phyloP scores from a whole-genome alignment of 192 early-diverging fungal species.

The Coemansia umbellata region DNA sequence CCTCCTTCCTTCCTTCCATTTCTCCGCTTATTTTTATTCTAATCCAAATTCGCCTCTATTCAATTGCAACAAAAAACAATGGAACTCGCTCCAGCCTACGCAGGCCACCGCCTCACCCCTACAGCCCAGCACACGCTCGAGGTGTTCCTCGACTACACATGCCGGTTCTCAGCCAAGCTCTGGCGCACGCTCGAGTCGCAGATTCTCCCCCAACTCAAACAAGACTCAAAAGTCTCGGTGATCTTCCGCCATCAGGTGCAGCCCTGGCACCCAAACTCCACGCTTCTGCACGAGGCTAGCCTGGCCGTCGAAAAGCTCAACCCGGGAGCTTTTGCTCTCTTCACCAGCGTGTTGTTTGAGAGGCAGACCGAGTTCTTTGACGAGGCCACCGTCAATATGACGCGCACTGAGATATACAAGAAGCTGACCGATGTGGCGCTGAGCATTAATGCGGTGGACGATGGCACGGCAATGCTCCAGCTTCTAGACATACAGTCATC shows the following conservation, averaged over 20 bases:
- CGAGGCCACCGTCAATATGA: slow-evolving; percentile 55
- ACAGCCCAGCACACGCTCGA: slow-evolving; percentile 32
- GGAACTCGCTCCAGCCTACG: slow-evolving; percentile 29
- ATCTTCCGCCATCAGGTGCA: slow-evolving; percentile 82
- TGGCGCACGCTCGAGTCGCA: slow-evolving; percentile 52
- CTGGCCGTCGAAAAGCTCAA: slow-evolving; percentile 65
- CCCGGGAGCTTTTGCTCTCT: slow-evolving; percentile 52
- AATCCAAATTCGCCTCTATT: too few relatives aligned
- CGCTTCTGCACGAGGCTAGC: slow-evolving; percentile 71
- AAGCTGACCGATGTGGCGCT: slow-evolving; percentile 52
- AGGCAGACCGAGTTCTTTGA: slow-evolving; percentile 63
- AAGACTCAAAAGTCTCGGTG: slow-evolving; percentile 54
- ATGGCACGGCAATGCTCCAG: slow-evolving; percentile 48
- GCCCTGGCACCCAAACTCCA: slow-evolving; percentile 77
- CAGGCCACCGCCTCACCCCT: slow-evolving; percentile 18
- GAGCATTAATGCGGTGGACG: slow-evolving; percentile 49
- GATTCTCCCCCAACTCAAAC: slow-evolving; percentile 54
- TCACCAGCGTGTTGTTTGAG: slow-evolving; percentile 56
- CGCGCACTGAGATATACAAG: slow-evolving; percentile 54
- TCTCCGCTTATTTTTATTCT: too few relatives aligned
- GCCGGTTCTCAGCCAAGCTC: slow-evolving; percentile 66
- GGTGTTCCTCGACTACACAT: slow-evolving; percentile 49
- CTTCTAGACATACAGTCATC: slow-evolving; percentile 41
- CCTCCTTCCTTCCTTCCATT: too few relatives aligned
- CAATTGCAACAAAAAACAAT: too few relatives aligned